Conservation (phyloP, 129 eudicot species). For the Lonicera japonica region DNA sequence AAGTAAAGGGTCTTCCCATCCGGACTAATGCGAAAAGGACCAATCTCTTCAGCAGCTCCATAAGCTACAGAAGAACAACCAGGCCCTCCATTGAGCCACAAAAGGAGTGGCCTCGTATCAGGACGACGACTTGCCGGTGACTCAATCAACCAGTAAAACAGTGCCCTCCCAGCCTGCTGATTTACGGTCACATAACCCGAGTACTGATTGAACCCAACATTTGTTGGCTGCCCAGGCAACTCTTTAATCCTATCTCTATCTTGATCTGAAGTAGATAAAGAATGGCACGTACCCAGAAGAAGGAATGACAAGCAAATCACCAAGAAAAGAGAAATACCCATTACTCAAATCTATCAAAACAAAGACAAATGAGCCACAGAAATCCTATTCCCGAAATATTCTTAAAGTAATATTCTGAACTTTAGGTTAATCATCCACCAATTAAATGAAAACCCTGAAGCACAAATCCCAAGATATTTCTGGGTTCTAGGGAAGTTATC, state of each 20-base stretch:
- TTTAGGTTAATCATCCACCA: not conserved
- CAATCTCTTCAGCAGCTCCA: slow-evolving; percentile 99
- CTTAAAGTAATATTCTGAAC: too few relatives aligned
- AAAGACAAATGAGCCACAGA: slow-evolving; percentile 24
- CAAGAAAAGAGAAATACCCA: slow-evolving; percentile 34
- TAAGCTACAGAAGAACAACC: slow-evolving; percentile 99
- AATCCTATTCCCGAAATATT: slow-evolving; percentile 2
- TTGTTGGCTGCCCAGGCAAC: slow-evolving; percentile 89
- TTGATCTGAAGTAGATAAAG: slow-evolving; percentile 49
- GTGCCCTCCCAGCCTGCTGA: slow-evolving; percentile 71
- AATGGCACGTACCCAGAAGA: slow-evolving; percentile 38
- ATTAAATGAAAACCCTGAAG: slow-evolving; percentile 17
- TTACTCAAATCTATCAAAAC: slow-evolving; percentile 24
- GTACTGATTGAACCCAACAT: slow-evolving; percentile 73
- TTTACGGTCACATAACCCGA: slow-evolving; percentile 92
- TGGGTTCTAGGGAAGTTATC: slow-evolving; percentile 18
- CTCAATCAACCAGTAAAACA: slow-evolving; percentile 94
- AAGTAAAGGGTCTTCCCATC: slow-evolving; percentile 75
- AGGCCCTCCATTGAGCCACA: slow-evolving; percentile 99
- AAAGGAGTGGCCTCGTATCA: slow-evolving; percentile 68
- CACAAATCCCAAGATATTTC: slow-evolving; percentile 37
- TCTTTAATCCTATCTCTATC: slow-evolving; percentile 60
- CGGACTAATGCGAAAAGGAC: slow-evolving; percentile 75
- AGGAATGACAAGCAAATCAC: slow-evolving; percentile 21
- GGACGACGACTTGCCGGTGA: slow-evolving; percentile 57